Conservation (phyloP, 2,329 filamentous ascomycete species). For the Colletotrichum coccodes region DNA sequence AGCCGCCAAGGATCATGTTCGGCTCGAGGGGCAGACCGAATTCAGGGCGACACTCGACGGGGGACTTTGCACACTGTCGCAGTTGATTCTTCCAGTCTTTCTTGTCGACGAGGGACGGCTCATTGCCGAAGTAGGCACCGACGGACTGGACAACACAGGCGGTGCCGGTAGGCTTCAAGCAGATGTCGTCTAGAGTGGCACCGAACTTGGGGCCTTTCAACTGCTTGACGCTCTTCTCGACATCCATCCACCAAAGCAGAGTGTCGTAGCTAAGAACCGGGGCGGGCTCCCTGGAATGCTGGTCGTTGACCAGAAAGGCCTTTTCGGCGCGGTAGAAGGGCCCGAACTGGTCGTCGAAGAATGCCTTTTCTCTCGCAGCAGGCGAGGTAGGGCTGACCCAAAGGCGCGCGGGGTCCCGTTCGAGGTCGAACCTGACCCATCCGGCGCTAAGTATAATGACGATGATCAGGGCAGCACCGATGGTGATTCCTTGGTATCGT, state of each 20-base stretch:
- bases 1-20: conserved; percentile 87
- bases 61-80: conserved; percentile 78
- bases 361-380: conserved; percentile 91
- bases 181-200: conserved; percentile 82
- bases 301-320: conserved; percentile 93
- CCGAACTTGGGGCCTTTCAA: conserved; percentile 77
- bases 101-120: conserved; percentile 69
- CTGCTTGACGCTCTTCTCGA: conserved; percentile 80
- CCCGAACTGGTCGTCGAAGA: conserved; percentile 93
- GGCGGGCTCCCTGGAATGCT: conserved; percentile 67
- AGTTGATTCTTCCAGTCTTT: conserved; percentile 79
- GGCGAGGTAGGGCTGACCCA: conserved; percentile 97
- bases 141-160: conserved; percentile 94
- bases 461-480: conserved; percentile 77
- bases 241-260: conserved; percentile 90
- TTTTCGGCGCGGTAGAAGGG: conserved; percentile 97
- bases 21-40: conserved; percentile 91
- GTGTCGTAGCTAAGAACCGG: conserved; percentile 91
- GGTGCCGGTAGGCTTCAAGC: conserved; percentile 90
- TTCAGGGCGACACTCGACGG: conserved; percentile 85
- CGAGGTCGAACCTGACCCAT: conserved; percentile 89
- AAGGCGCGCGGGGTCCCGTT: conserved; percentile 87
- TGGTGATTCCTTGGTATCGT: conserved; percentile 85
- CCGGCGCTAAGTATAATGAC: conserved; percentile 85
- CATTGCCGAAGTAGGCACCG: conserved; percentile 85